Percentiles rank a stretch among this genome's conserved stretches.
These are phyloP conservation scores for Ilex aquifolium DNA, from an alignment of 257 asterid species.

Conservation along the genomic window DNA sequence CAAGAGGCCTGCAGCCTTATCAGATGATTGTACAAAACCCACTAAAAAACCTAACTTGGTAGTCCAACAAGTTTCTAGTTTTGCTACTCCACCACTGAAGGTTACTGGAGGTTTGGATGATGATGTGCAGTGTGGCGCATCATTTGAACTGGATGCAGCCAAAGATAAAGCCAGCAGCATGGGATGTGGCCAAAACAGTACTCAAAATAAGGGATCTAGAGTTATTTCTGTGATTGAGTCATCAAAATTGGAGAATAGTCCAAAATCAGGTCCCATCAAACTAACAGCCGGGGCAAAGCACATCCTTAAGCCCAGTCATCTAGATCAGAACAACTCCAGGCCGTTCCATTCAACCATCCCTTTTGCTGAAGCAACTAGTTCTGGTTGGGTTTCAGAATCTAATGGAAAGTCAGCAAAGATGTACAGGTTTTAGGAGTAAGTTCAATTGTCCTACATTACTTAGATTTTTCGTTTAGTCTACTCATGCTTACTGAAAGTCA, in stretches of 20 bases:
- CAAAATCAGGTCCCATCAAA: constrained; percentile 32
- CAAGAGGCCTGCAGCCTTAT: constrained; percentile 26
- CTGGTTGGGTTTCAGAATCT: constrained; percentile 20
- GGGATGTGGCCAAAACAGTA: constrained; percentile 19
- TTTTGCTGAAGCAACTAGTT: constrained; percentile 15
- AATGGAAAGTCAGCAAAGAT: constrained; percentile 25
- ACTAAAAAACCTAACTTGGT: constrained; percentile 29
- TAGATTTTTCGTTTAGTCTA: too few species aligned
- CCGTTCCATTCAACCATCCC: constrained; percentile 25
- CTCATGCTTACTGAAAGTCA: too few species aligned
- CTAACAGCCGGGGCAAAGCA: constrained; percentile 41
- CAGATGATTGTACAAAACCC: constrained; percentile 24
- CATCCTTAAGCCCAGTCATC: constrained; percentile 31
- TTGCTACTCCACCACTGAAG: constrained; percentile 14
- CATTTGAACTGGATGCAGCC: constrained; percentile 21
- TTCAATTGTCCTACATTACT: neutral
- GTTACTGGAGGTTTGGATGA: constrained; percentile 13
- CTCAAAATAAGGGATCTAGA: constrained; percentile 11
- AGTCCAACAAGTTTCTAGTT: constrained; percentile 25
- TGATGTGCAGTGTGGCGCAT: constrained; percentile 11
- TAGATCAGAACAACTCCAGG: constrained; percentile 25
- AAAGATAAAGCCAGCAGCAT: constrained; percentile 11
- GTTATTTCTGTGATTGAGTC: constrained; percentile 14
- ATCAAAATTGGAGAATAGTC: constrained; percentile 13
- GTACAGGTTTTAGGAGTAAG: constrained; percentile 27